Evolutionary conservation across 768 basidiomycete genomes (phyloP).

Genomic region (Ramaria sp.): DNA sequence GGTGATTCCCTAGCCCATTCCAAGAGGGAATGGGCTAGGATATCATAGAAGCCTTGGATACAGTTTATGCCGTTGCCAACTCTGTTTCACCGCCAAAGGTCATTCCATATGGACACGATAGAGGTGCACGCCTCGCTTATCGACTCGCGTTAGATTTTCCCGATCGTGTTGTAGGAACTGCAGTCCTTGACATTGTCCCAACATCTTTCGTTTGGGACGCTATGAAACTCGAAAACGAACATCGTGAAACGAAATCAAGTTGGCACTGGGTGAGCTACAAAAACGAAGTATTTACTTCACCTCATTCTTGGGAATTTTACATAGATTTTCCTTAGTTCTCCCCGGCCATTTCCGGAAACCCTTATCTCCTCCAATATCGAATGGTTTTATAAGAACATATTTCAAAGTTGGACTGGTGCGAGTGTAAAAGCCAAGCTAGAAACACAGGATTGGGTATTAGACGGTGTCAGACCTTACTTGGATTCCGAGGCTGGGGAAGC

Average conservation of each 20-base stretch:
- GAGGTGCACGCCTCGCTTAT: conserved; percentile 14
- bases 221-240: conserved; percentile 12
- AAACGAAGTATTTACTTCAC: not conserved
- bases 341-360: conserved; percentile 13
- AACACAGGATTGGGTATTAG: conserved; percentile 10
- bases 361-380: conserved; percentile 9
- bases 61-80: not conserved
- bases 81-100: conserved; percentile 5
- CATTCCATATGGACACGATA: conserved; percentile 14
- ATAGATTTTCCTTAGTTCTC: conserved; percentile 13
- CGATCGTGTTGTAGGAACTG: conserved; percentile 12
- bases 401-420: conserved; percentile 11
- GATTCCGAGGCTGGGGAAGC: conserved; percentile 8
- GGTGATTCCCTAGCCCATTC: conserved; percentile 10
- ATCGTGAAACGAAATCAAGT: conserved; percentile 11
- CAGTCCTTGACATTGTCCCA: conserved; percentile 14
- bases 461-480: conserved; percentile 11
- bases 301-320: not conserved
- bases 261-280: conserved; percentile 12
- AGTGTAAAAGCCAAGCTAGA: not conserved
- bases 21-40: conserved; percentile 13
- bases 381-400: conserved; percentile 10
- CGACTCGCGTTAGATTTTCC: conserved; percentile 13
- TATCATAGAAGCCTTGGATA: conserved; percentile 11
- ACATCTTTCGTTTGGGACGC: conserved; percentile 12